Evolutionary conservation across 352 stramenopile genomes (phyloP).

Genomic region (Phytophthora fragariae): DNA sequence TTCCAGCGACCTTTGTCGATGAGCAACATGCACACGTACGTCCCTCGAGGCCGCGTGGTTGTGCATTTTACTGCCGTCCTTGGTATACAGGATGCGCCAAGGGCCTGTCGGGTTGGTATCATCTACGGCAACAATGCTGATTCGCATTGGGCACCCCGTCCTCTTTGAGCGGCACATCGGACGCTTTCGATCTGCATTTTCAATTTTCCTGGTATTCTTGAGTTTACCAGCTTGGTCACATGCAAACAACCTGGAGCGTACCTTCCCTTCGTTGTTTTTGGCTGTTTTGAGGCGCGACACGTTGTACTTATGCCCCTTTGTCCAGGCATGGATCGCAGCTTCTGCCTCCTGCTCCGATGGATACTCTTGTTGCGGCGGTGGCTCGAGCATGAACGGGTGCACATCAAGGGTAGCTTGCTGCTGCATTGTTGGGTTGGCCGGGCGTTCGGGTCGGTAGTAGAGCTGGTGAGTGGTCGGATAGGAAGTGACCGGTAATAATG

Average conservation of each 20-base stretch:
- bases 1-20: background rate
- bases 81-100: too few relatives aligned
- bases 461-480: background rate
- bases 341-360: background rate
- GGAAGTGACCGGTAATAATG: background rate
- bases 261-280: background rate
- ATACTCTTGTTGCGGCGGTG: background rate
- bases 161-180: slow-evolving; percentile 65
- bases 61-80: too few relatives aligned
- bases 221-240: slow-evolving; percentile 23
- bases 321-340: background rate
- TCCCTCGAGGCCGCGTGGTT: too few relatives aligned
- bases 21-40: background rate
- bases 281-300: background rate
- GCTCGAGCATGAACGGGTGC: background rate
- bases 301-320: background rate
- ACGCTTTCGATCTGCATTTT: slow-evolving; percentile 40
- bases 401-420: background rate
- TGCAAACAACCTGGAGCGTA: too few relatives aligned
- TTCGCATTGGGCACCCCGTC: slow-evolving; percentile 46
- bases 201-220: too few relatives aligned
- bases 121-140: too few relatives aligned
- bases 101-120: too few relatives aligned
- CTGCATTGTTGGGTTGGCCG: background rate
- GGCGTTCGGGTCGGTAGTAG: background rate